These are phyloP conservation scores for Mrakia frigida DNA, from an alignment of 768 basidiomycete species.

Conservation along the genomic window DNA sequence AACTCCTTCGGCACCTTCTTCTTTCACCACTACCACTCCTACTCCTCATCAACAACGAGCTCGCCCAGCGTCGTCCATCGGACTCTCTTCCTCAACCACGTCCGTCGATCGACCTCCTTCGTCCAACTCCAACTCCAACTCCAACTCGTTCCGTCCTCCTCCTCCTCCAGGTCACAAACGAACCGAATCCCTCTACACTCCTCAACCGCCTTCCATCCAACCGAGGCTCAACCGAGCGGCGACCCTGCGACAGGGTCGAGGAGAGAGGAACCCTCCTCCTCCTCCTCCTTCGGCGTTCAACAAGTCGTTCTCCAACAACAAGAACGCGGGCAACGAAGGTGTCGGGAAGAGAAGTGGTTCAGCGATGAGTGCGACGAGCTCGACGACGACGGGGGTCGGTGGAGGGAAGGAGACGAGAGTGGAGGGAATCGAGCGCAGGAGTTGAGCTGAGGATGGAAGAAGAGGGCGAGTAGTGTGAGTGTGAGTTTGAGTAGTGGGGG, in stretches of 20 bases:
- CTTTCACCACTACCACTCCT: neutral
- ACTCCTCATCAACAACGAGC: neutral
- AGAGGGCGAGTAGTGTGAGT: conserved; percentile 10
- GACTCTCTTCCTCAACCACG: neutral
- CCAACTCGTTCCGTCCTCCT: neutral
- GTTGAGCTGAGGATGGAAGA: conserved; percentile 11
- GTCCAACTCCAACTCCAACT: neutral
- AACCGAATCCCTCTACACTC: neutral
- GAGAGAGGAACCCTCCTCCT: neutral
- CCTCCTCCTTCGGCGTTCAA: conserved; percentile 6
- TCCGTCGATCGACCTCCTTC: neutral
- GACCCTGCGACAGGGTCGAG: neutral
- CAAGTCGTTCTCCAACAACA: neutral
- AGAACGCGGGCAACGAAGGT: too few species aligned
- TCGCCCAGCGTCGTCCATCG: neutral
- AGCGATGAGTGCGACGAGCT: too few species aligned
- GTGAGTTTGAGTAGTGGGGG: too few species aligned
- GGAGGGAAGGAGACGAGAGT: neutral
- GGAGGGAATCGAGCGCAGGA: conserved; percentile 7
- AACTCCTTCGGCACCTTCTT: too few species aligned
- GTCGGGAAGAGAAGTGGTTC: too few species aligned
- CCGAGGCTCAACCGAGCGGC: neutral
- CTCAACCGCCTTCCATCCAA: neutral
- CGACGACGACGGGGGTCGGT: neutral
- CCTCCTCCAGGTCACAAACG: neutral